Evolutionary conservation across 768 basidiomycete genomes (phyloP), one percentile per base, ranked within the genome.

Genomic region (Tylopilus balloui): DNA sequence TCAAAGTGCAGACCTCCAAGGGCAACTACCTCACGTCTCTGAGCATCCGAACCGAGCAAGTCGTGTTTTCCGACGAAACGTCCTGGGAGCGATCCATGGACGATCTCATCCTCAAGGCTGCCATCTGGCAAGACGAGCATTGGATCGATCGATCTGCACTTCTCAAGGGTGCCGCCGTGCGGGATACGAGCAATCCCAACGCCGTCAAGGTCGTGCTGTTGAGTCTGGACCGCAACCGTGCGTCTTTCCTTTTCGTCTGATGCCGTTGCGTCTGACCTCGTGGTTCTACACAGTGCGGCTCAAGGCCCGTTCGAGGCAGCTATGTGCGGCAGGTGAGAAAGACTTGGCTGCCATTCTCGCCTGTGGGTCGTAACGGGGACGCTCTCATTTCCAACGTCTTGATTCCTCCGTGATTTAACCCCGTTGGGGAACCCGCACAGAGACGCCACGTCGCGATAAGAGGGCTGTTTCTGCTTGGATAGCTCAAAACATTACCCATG

Each of bases 1-100:
- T 99, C 68, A 97, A 98, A 72, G 85, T 98, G 6, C 93, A 92
- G 70, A 99, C 96, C 1, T 88, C 87, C 6, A 86, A 86, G 57
- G 96, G 96, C 52, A 98, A 97, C 63, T 98, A 97, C 65, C 77
- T 99, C 4, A 75, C 80, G 0, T 86, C 86, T 32, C 77, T 99
- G 15, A 83, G 68, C 60, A 80, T 98, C 17, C 83, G 92, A 20
- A 84, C 82, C 1, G 95, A 98, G 66, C 79, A 86, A 53, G 78
- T 93, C 51, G 86, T 91, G 53, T 88, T 92, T 61, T 61, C 76
- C 20, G 69, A 71, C 25, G 69, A 70, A 55, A 59, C 52, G 56
- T 72, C 63, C 48, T 71, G 72, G 68, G 86, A 87, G 39, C 78
- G 86, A 32, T 91, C 78, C 52, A 93, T 96, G 90, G 96, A 98